Evolutionary conservation across 768 basidiomycete species (phyloP).

Genomic region (Rubroboletus satanas): DNA sequence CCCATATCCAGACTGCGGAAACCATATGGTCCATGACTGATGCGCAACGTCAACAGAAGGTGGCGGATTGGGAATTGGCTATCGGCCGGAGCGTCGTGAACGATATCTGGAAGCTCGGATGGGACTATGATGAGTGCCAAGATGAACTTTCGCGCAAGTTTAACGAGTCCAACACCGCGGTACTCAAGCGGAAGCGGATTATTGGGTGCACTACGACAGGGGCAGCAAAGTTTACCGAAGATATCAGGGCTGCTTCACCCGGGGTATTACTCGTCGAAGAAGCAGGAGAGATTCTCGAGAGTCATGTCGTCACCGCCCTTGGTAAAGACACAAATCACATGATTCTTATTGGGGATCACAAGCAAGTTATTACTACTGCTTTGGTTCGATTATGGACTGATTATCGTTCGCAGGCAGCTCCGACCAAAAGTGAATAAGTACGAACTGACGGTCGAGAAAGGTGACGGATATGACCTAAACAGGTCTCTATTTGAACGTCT

Average conservation of each 20-base stretch:
- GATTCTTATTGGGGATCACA: conserved; percentile 70
- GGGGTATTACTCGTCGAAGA: conserved; percentile 64
- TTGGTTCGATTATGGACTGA: background rate
- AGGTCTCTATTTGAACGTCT: conserved; percentile 67
- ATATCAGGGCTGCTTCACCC: conserved; percentile 45
- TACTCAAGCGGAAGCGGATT: conserved; percentile 47
- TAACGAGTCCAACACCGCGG: conserved; percentile 27
- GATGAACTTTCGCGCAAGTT: conserved; percentile 36
- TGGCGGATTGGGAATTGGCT: conserved; percentile 33
- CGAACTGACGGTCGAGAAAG: conserved; percentile 61
- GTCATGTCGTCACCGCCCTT: conserved; percentile 59
- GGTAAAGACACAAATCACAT: conserved; percentile 45
- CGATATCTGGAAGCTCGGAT: conserved; percentile 30
- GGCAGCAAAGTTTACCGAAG: conserved; percentile 55
- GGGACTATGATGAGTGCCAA: conserved; percentile 40
- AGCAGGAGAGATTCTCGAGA: conserved; percentile 70
- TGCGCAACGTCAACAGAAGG: conserved; percentile 23
- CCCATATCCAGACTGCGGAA: conserved; percentile 20
- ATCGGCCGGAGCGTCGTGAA: conserved; percentile 36
- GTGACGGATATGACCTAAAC: conserved; percentile 64
- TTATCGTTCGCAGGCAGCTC: conserved; percentile 46
- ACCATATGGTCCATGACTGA: conserved; percentile 39
- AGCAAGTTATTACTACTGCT: conserved; percentile 40
- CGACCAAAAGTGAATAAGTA: conserved; percentile 73
- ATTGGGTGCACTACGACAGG: conserved; percentile 69